Conservation (phyloP, 2,329 filamentous ascomycete species). For the Fusarium duplospermum region DNA sequence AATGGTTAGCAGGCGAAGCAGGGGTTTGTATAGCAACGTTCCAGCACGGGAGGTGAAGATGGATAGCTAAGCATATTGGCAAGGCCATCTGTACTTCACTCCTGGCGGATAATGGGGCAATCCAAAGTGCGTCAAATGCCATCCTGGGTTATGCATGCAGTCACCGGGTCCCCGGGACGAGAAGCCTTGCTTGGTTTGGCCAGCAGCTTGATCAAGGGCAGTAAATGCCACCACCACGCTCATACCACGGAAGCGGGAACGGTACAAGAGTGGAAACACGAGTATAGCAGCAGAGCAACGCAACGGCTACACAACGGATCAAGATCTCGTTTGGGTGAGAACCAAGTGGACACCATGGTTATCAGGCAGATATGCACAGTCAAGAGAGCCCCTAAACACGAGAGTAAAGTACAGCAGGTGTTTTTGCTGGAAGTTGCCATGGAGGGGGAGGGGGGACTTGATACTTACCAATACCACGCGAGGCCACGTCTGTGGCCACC, state of each 20-base stretch:
- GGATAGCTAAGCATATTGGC: slow-evolving; percentile 62
- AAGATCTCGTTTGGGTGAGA: slow-evolving; percentile 85
- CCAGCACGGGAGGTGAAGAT: slow-evolving; percentile 64
- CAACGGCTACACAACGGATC: slow-evolving; percentile 63
- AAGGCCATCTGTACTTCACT: slow-evolving; percentile 63
- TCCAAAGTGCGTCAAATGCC: slow-evolving; percentile 67
- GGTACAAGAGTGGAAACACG: slow-evolving; percentile 81
- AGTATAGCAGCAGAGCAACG: slow-evolving; percentile 73
- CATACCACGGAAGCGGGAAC: slow-evolving; percentile 71
- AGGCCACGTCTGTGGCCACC: slow-evolving; percentile 99
- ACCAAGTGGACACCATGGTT: slow-evolving; percentile 83
- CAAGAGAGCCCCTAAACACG: slow-evolving; percentile 87
- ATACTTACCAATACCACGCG: slow-evolving; percentile 99
- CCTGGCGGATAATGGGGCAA: slow-evolving; percentile 67
- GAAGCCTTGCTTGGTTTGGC: slow-evolving; percentile 60
- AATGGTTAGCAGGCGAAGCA: slow-evolving; percentile 81
- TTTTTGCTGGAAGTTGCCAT: slow-evolving; percentile 68
- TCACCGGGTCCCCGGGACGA: slow-evolving; percentile 68
- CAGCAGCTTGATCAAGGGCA: slow-evolving; percentile 79
- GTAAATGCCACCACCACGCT: slow-evolving; percentile 83
- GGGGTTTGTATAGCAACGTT: slow-evolving; percentile 68
- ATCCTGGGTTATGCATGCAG: slow-evolving; percentile 60
- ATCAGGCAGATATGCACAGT: slow-evolving; percentile 94
- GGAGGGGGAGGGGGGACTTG: slow-evolving; percentile 59
- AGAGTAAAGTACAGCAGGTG: slow-evolving; percentile 86